Percentiles rank a stretch among this genome's conserved stretches.
phyloP scores from a whole-genome alignment of 1,284 basidiomycete species.

The Papiliotrema nemorosa region DNA sequence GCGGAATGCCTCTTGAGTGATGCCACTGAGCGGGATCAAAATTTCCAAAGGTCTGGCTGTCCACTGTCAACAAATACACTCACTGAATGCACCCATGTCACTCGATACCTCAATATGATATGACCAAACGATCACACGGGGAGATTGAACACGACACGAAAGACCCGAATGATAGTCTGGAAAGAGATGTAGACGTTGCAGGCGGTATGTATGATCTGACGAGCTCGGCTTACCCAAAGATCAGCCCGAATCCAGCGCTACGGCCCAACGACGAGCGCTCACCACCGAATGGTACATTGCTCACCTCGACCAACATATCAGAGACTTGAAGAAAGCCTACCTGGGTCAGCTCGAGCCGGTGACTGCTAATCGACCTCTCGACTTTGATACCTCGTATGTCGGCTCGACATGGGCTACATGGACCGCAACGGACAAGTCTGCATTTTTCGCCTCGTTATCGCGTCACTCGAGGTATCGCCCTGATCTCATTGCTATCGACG shows the following conservation, averaged over 20 bases:
- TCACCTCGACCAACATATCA: slow-evolving; percentile 1
- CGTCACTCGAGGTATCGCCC: slow-evolving; percentile 65
- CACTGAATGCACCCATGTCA: no score
- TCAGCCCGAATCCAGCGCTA: background rate
- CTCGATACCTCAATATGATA: no score
- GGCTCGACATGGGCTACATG: slow-evolving; percentile 56
- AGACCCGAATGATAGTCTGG: no score
- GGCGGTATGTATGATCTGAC: no score
- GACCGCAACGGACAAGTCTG: slow-evolving; percentile 62
- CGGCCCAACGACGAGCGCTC: background rate
- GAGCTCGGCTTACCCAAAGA: no score
- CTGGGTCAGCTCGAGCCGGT: background rate
- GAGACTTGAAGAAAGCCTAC: background rate
- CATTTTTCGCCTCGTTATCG: slow-evolving; percentile 65
- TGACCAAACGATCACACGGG: no score
- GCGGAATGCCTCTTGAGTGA: no score
- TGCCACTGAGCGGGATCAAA: no score
- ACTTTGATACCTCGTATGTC: slow-evolving; percentile 3
- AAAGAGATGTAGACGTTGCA: no score
- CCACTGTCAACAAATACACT: no score
- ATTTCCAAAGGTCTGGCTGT: no score
- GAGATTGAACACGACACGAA: no score
- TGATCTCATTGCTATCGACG: slow-evolving; percentile 64
- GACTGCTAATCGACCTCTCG: background rate
- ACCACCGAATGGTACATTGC: background rate